These are phyloP conservation scores for Leccinellum luteum DNA, from an alignment of 768 basidiomycete species.

Conservation along the genomic window DNA sequence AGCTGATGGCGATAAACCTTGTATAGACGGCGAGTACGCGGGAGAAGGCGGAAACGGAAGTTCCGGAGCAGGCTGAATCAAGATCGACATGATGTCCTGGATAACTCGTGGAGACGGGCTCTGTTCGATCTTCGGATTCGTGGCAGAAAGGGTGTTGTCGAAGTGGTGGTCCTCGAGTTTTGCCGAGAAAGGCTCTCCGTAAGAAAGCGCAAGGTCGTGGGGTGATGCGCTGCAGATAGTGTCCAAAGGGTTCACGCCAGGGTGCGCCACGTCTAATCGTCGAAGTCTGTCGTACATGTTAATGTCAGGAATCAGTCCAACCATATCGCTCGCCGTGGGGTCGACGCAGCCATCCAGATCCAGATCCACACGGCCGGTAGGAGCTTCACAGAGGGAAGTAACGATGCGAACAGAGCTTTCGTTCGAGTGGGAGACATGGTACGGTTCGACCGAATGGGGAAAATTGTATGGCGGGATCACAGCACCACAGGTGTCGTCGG, in stretches of 20 bases:
- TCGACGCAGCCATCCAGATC: constrained; percentile 11
- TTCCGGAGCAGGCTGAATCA: constrained; percentile 19
- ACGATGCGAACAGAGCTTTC: not conserved
- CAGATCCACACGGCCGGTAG: not conserved
- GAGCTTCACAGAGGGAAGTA: not conserved
- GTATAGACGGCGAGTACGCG: not conserved
- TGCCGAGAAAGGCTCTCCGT: not conserved
- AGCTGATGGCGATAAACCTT: not conserved
- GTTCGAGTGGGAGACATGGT: not conserved
- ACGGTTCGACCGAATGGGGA: not conserved
- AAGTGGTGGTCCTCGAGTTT: not conserved
- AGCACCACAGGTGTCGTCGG: not conserved
- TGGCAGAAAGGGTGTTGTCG: not conserved
- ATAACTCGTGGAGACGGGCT: constrained; percentile 29
- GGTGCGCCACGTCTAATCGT: constrained; percentile 12
- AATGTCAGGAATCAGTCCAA: constrained; percentile 33
- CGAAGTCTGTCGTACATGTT: constrained; percentile 34
- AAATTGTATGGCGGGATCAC: not conserved
- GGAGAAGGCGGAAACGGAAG: constrained; percentile 6
- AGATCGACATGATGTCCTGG: constrained; percentile 31
- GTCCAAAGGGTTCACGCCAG: constrained; percentile 41
- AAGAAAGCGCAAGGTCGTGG: not conserved
- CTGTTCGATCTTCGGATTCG: constrained; percentile 3
- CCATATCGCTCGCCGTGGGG: constrained; percentile 3
- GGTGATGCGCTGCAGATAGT: constrained; percentile 24